Evolutionary conservation across 352 stramenopile species (phyloP).

Genomic region (Globisporangium carolinianum): DNA sequence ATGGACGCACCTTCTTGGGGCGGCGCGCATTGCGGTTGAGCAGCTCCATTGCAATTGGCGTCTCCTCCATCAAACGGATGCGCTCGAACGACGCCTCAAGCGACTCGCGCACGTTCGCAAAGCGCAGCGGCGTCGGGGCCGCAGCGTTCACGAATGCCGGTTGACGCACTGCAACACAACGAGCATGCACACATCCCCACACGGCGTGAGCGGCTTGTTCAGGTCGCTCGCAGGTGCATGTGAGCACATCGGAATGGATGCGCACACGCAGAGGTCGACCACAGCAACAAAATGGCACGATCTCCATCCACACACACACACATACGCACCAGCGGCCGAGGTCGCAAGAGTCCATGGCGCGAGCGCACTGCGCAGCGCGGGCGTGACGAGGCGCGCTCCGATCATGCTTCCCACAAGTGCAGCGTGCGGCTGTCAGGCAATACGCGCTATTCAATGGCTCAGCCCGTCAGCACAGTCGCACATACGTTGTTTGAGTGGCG

Average conservation of each 20-base stretch:
- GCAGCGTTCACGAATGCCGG: constrained; percentile 8
- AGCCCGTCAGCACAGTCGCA: not conserved
- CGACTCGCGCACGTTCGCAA: constrained; percentile 14
- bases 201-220: not conserved
- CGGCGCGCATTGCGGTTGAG: constrained; percentile 77
- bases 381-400: constrained; percentile 14
- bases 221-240: not conserved
- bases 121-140: not conserved
- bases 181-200: not conserved
- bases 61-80: constrained; percentile 43
- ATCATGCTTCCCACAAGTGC: constrained; percentile 4
- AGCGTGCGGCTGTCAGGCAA: no score
- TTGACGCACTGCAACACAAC: constrained; percentile 4
- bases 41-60: constrained; percentile 61
- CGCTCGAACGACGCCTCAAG: constrained; percentile 22
- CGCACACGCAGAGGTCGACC: not conserved
- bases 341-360: constrained; percentile 22
- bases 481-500: not conserved
- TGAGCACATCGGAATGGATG: not conserved
- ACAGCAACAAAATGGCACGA: not conserved
- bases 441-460: constrained; percentile 13
- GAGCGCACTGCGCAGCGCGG: constrained; percentile 27
- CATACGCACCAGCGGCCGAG: constrained; percentile 9
- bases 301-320: not conserved
- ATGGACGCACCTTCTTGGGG: constrained; percentile 60